Evolutionary conservation across 345 rosid species (phyloP).

Genomic region (Trapa incisa): DNA sequence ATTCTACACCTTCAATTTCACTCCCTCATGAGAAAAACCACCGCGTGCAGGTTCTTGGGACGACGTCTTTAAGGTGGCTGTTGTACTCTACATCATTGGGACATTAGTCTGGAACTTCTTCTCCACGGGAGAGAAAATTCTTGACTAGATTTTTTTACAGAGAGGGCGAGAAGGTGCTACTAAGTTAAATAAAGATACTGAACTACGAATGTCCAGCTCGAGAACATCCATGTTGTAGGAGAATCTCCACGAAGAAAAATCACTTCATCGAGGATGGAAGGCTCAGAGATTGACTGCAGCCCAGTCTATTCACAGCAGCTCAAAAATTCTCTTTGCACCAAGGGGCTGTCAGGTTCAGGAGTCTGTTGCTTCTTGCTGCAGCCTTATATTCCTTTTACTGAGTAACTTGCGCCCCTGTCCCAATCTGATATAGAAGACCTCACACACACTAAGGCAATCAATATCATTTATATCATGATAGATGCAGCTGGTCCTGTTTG

Average conservation of each 20-base stretch:
- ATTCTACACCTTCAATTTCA: neutral
- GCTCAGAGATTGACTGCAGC: neutral
- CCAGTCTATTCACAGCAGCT: neutral
- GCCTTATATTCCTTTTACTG: neutral
- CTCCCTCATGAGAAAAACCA: neutral
- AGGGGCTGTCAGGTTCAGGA: neutral
- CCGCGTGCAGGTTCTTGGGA: slow-evolving; percentile 71
- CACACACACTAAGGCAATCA: neutral
- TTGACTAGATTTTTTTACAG: slow-evolving; percentile 28
- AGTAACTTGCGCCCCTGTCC: neutral
- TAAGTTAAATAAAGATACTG: neutral
- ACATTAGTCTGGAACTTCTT: slow-evolving; percentile 84
- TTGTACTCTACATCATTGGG: slow-evolving; percentile 60
- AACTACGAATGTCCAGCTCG: too few relatives aligned
- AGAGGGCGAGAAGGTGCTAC: neutral
- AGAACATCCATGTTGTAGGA: neutral
- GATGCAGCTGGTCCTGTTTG: neutral
- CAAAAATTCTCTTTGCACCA: neutral
- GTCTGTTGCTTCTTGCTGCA: neutral
- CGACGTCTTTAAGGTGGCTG: slow-evolving; percentile 87
- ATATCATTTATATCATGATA: neutral
- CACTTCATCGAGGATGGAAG: neutral
- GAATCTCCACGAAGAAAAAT: neutral
- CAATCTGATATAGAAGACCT: neutral
- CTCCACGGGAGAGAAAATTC: slow-evolving; percentile 76